Base-by-base conservation (phyloP, 139 green algal genomes). In the Volvox reticuliferus region DNA sequence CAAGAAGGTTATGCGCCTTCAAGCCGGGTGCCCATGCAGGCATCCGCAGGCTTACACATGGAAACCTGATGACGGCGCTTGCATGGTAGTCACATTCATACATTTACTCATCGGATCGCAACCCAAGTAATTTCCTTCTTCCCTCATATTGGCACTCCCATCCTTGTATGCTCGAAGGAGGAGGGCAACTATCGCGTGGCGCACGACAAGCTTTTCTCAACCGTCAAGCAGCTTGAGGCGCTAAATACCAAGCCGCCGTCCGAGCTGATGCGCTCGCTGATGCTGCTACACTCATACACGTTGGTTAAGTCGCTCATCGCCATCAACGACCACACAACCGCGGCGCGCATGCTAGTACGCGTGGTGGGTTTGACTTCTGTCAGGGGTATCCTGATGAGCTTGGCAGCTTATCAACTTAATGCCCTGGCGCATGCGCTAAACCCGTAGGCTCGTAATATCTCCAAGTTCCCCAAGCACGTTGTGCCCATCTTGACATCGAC, bases 401-500 rank as follows among this genome's bases (percentile, higher is more conserved):
- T 9, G 44, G 44, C 44, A 55, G 44, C 44, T 55, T 55, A 55
- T 55, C 9, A 55, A 55, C 44, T 55, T 55, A 55, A 55, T 5
- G 44, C 44, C 44, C 44, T 9, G 9, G 9, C 44, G 44, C 44
- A 28, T 75, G 67, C 67, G 67, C 67, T 12, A 26, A 75, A 24
- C 67, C 35, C 28, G 26, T 65, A 89, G 85, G 85, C 85, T 21
- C 69, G 90, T 68, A 93, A 93, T 85, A 93, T 93, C 65, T 93
- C 90, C 55, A 93, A 93, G 90, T 91, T 93, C 71, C 89, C 89
- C 82, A 92, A 93, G 81, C 97, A 98, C 91, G 92, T 97, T 16
- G 97, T 98, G 87, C 96, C 97, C 68, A 98, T 98, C 93, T 94
- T 98, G 44, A 98, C 97, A 3, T 97, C 95, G 61, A 97, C 96